Conservation (phyloP, 768 basidiomycete genomes). For the Panellus pusillus region DNA sequence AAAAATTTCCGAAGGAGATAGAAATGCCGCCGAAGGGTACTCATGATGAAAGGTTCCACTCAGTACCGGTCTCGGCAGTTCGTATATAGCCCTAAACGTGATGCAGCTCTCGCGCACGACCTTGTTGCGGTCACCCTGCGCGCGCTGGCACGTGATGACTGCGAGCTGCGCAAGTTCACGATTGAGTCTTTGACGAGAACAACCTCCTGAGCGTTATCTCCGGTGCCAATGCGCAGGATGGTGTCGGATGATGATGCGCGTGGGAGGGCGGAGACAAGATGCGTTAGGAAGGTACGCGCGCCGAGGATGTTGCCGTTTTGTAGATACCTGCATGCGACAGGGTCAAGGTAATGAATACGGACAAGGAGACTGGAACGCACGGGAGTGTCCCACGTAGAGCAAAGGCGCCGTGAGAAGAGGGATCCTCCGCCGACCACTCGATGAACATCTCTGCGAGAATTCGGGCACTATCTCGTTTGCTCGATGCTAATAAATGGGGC, state of each 20-base stretch:
- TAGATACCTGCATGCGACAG: conserved; percentile 54
- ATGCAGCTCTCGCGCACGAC: conserved; percentile 34
- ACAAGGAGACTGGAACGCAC: conserved; percentile 46
- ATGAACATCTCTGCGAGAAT: conserved; percentile 84
- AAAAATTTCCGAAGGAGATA: conserved; percentile 48
- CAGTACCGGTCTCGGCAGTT: conserved; percentile 56
- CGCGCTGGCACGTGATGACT: conserved; percentile 37
- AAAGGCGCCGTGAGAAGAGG: conserved; percentile 62
- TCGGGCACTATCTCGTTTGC: conserved; percentile 86
- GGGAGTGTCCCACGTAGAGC: conserved; percentile 85
- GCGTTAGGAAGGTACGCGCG: conserved; percentile 87
- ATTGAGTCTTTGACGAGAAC: conserved; percentile 70
- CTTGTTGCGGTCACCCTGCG: too few relatives aligned
- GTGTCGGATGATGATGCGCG: conserved; percentile 36
- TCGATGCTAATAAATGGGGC: conserved; percentile 78
- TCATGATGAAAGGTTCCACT: conserved; percentile 51
- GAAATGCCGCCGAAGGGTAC: conserved; percentile 71
- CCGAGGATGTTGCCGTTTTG: conserved; percentile 90
- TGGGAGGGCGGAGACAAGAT: conserved; percentile 67
- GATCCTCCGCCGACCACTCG: conserved; percentile 64
- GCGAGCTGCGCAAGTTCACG: conserved; percentile 55
- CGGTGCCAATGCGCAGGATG: conserved; percentile 46
- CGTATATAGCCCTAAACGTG: conserved; percentile 59
- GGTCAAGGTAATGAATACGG: neutral
- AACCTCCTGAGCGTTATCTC: conserved; percentile 49